Base-by-base conservation (phyloP, 179 eudicot genomes). In the Gypsophila paniculata region DNA sequence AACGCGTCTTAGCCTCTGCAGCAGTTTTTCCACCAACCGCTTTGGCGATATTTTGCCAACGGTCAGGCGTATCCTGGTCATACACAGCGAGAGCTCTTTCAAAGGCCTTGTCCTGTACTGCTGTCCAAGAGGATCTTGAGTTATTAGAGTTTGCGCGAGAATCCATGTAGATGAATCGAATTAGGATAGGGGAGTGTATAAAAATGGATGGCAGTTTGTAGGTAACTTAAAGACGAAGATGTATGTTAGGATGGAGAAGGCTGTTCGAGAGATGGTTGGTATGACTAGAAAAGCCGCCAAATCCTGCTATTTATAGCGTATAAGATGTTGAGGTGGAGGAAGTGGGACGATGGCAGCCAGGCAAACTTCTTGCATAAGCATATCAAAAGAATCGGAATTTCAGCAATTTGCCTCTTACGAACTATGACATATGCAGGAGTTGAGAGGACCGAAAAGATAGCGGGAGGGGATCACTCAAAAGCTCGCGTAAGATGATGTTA, bases 31-130 rank as follows among this genome's bases (percentile, higher is more conserved):
- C 96, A 44, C 85, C 85, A 23, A 93, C 89, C 8, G 84, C 89
- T 76, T 86, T 80, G 69, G 96, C 96, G 8, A 93, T 71, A 64
- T 90, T 93, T 52, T 89, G 80, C 96, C 96, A 93, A 13, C 93
- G 85, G 71, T 91, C 90, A 14, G 95, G 90, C 22, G 95, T 86
- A 75, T 91, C 96, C 83, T 82, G 85, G 79, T 93, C 95, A 32
- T 74, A 87, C 68, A 66, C 77, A 39, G 96, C 90, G 34, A 93
- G 65, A 42, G 98, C 98, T 38, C 84, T 86, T 79, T 90, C 96
- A 17, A 90, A 93, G 68, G 88, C 90, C 87, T 93, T 91, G 88
- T 93, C 84, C 73, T 93, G 90, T 84, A 81, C 82, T 6, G 51
- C 72, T 6, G 98, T 87, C 98, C 98, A 93, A 6, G 88, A 58